Base-by-base conservation (phyloP, 202 grass and related monocot genomes). In the Digitaria exilis region DNA sequence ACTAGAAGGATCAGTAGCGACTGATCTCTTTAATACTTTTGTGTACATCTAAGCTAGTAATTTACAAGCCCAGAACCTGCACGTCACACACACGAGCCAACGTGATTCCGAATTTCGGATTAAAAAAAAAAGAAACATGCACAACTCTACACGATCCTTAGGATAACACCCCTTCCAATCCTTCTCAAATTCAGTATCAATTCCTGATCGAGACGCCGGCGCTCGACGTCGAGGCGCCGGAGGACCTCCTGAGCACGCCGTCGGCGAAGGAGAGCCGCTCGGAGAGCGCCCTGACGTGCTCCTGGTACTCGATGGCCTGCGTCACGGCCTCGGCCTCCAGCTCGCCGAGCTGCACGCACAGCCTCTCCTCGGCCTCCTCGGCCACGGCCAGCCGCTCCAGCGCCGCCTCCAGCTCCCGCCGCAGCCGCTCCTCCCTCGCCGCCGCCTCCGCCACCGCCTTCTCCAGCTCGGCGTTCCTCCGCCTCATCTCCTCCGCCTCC, bases 331-430 rank as follows among this genome's bases (percentile, higher is more conserved):
- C 94, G 0, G 94, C 94, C 85, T 97, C 91, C 68, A 92, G 87
- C 84, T 97, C 94, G 29, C 86, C 91, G 67, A 97, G 87, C 87
- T 97, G 78, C 77, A 83, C 85, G 79, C 94, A 94, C 32, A 97
- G 87, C 30, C 85, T 76, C 82, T 97, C 94, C 89, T 97, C 91
- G 71, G 82, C 94, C 82, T 94, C 94, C 84, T 97, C 91, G 17
- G 90, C 52, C 18, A 89, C 81, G 16, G 82, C 84, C 69, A 92
- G 71, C 81, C 82, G 54, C 55, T 57, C 77, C 9, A 90, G 84
- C 10, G 91, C 90, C 25, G 71, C 73, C 79, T 94, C 85, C 72
- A 94, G 89, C 94, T 94, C 85, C 43, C 54, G 75, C 71, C 75
- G 60, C 67, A 87, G 83, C 84, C 56, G 82, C 29, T 87, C 84